Percentiles rank a stretch among this genome's conserved stretches.
These are phyloP conservation scores for Cordyceps farinosa DNA, from an alignment of 2,329 filamentous ascomycete species.

Conservation along the genomic window DNA sequence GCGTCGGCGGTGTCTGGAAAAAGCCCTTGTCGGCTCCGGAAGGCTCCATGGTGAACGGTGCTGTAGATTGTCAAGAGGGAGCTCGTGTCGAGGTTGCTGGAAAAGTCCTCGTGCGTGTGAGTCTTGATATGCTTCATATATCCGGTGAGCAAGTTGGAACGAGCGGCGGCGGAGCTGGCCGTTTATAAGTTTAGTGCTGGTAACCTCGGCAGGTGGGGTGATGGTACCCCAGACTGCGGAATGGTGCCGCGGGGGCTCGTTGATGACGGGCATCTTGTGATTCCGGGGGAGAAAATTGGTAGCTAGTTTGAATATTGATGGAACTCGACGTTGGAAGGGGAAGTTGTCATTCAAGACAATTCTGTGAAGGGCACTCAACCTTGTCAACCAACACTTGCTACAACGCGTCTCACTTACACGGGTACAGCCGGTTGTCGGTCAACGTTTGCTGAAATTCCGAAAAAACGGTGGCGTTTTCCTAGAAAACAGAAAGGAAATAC, in stretches of 20 bases:
- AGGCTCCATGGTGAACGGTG: conserved; percentile 37
- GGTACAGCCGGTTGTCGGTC: too few relatives aligned
- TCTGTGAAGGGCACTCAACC: too few relatives aligned
- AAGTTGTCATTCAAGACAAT: too few relatives aligned
- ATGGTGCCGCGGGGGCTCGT: neutral
- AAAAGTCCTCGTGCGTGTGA: neutral
- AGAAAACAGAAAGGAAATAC: neutral
- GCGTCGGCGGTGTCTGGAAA: conserved; percentile 50
- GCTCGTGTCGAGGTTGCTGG: neutral
- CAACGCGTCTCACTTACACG: neutral
- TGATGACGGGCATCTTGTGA: neutral
- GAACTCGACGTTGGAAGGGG: neutral
- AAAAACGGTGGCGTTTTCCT: too few relatives aligned
- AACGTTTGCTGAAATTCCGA: too few relatives aligned
- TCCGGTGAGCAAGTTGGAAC: neutral
- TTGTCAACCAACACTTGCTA: neutral
- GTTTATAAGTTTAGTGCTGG: neutral
- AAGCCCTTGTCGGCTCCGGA: conserved; percentile 49
- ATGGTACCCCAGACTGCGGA: conserved; percentile 4
- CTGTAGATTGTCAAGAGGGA: neutral
- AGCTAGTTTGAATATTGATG: neutral
- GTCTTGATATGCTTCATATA: conserved; percentile 4
- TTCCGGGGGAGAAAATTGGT: neutral
- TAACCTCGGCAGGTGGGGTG: conserved; percentile 7
- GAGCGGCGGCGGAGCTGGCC: conserved; percentile 1